These are phyloP conservation scores for Pythium periplocum DNA, from an alignment of 352 stramenopile genomes.

Conservation along the genomic window DNA sequence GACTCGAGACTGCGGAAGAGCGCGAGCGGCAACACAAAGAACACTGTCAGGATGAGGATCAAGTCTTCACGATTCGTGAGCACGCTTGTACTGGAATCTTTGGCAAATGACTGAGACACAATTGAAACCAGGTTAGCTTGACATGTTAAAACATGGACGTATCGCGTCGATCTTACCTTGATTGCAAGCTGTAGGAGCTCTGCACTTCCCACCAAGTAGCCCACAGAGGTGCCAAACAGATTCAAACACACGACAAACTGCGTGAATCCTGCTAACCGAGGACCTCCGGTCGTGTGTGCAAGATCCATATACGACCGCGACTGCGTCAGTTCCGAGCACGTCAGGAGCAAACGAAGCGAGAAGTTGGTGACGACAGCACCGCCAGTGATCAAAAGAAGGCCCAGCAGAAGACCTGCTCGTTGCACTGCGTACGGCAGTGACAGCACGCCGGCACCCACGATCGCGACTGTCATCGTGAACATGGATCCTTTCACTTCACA, in stretches of 20 bases:
- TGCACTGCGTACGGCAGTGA: conserved; percentile 77
- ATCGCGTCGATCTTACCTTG: conserved; percentile 21
- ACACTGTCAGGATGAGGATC: conserved; percentile 48
- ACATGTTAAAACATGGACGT: background rate
- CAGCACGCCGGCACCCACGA: conserved; percentile 78
- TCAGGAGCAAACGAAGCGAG: conserved; percentile 70
- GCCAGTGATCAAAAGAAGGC: conserved; percentile 59
- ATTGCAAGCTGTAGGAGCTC: conserved; percentile 71
- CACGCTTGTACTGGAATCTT: conserved; percentile 35
- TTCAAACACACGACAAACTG: conserved; percentile 82
- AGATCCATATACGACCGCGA: conserved; percentile 84
- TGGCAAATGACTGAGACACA: conserved; percentile 33
- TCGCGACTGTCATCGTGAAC: conserved; percentile 88
- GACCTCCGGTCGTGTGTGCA: conserved; percentile 53
- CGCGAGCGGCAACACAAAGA: conserved; percentile 78
- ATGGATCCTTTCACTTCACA: conserved; percentile 82
- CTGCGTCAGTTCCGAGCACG: conserved; percentile 68
- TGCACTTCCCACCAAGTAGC: conserved; percentile 77
- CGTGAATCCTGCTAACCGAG: conserved; percentile 60
- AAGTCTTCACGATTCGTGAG: conserved; percentile 61
- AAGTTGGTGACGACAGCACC: conserved; percentile 78
- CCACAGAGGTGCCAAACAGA: conserved; percentile 82
- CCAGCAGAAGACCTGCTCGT: conserved; percentile 67
- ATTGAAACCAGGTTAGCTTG: too few relatives aligned
- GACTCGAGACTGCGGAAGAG: conserved; percentile 79